phyloP scores from a whole-genome alignment of 495 filamentous ascomycete genomes.

The Trichoderma gamsii region DNA sequence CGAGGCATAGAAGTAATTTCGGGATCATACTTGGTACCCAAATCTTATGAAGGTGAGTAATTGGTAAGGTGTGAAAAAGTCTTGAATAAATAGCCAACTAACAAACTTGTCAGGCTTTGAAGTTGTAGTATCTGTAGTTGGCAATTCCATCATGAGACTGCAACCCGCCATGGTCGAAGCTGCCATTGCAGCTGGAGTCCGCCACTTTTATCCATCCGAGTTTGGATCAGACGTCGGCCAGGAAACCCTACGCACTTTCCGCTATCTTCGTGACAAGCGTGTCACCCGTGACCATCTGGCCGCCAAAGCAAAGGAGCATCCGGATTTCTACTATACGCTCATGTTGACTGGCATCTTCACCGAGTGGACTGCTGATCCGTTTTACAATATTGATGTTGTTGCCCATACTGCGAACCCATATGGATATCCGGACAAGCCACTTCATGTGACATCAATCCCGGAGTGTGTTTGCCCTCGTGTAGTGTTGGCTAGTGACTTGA shows the following conservation, averaged over 20 bases:
- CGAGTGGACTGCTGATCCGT: neutral
- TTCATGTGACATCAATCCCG: neutral
- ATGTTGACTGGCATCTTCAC: conserved; percentile 7
- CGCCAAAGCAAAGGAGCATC: conserved; percentile 5
- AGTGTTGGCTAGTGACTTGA: neutral
- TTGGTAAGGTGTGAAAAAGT: too few species aligned
- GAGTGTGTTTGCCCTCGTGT: neutral
- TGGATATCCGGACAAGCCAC: neutral
- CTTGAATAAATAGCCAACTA: neutral
- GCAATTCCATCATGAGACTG: conserved; percentile 6
- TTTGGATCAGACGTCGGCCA: conserved; percentile 2
- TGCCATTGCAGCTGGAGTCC: neutral
- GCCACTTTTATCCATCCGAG: neutral
- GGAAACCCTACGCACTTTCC: neutral
- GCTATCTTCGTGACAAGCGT: conserved; percentile 4
- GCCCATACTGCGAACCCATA: neutral
- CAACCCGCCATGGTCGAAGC: neutral
- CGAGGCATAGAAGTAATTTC: neutral
- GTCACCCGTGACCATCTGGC: neutral
- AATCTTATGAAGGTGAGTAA: neutral
- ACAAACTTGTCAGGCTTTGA: neutral
- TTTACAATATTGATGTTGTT: neutral
- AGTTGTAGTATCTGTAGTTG: neutral
- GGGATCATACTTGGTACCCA: neutral
- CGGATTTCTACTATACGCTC: neutral